Conservation (phyloP, 2,329 filamentous ascomycete species). For the Fusarium pseudograminearum region DNA sequence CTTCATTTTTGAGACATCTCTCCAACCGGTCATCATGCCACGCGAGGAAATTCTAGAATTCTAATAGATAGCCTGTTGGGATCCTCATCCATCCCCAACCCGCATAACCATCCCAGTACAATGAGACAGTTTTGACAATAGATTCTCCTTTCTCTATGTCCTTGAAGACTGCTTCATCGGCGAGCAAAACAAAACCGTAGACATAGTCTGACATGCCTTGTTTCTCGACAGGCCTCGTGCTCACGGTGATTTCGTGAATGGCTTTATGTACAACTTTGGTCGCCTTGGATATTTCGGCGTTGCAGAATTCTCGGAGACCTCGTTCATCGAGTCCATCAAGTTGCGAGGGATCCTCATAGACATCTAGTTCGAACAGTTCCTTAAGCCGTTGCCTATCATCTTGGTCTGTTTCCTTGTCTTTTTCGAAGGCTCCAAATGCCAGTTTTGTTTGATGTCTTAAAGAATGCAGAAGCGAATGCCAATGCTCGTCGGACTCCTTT, state of each 20-base stretch:
- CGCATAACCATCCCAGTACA: rapidly evolving
- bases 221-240: background rate
- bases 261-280: background rate
- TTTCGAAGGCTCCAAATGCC: background rate
- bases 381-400: background rate
- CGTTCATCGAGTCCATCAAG: background rate
- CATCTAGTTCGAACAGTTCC: background rate
- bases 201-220: background rate
- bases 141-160: background rate
- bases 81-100: slow-evolving; percentile 27
- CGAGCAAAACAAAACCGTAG: background rate
- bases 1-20: rapidly evolving
- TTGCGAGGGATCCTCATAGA: background rate
- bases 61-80: slow-evolving; percentile 23
- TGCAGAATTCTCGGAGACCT: background rate
- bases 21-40: background rate
- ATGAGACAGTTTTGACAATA: background rate
- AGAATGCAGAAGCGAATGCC: background rate
- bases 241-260: rapidly evolving
- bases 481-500: background rate
- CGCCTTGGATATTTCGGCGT: background rate
- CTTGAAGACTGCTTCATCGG: background rate
- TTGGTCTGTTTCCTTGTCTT: background rate
- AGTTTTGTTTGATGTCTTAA: background rate
- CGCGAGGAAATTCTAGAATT: background rate